Evolutionary conservation across 345 rosid species (phyloP).

Genomic region (Eucalyptus lansdowneana): DNA sequence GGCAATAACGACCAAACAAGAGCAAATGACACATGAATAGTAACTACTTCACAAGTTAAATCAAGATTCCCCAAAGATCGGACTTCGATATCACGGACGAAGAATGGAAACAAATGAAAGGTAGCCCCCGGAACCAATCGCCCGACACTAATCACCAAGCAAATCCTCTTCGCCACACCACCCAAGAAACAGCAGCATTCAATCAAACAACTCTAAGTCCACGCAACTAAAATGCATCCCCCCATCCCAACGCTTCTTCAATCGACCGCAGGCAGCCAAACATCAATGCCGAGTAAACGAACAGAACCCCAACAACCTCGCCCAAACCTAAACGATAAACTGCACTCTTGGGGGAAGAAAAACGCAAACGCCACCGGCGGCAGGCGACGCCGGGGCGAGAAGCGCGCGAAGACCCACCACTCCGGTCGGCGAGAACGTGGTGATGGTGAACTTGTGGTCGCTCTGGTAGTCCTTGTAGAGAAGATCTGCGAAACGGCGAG

Average conservation of each 20-base stretch:
- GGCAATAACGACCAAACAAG: neutral
- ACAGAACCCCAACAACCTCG: neutral
- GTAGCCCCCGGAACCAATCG: neutral
- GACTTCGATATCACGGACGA: neutral
- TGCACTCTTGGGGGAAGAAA: neutral
- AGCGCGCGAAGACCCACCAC: constrained; percentile 38
- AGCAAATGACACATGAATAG: neutral
- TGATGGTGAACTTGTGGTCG: constrained; percentile 81
- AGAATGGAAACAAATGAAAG: neutral
- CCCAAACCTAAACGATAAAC: neutral
- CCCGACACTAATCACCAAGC: neutral
- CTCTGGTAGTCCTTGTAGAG: constrained; percentile 86
- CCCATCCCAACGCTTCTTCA: neutral
- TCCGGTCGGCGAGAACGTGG: constrained; percentile 74
- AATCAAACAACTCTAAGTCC: neutral
- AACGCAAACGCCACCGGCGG: neutral
- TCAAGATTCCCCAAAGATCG: neutral
- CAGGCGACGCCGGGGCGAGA: neutral
- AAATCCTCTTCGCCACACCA: neutral
- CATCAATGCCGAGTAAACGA: neutral
- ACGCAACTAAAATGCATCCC: neutral
- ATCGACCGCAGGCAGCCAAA: neutral
- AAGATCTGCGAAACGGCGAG: constrained; percentile 35
- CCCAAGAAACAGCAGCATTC: neutral
- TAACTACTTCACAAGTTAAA: neutral